Evolutionary conservation across 1,284 basidiomycete species (phyloP), one percentile per base, ranked within the genome.

Genomic region (Hymenochaete sp.): DNA sequence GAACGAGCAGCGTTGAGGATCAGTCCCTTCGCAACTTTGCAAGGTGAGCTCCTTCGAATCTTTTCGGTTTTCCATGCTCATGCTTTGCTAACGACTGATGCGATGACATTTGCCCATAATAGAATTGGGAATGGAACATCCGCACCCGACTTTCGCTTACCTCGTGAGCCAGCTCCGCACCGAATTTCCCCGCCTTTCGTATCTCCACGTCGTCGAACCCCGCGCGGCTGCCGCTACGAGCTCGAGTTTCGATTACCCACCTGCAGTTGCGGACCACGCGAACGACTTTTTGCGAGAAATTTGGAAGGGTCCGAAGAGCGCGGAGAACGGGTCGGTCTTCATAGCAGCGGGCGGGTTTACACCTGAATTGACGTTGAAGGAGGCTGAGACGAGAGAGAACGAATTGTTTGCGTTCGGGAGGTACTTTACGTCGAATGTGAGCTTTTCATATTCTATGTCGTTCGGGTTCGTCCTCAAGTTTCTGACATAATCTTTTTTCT

Each of bases 191-290:
- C 55, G 67, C 19, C 59, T 82, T 6, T 75, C 75, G 0, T 82
- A 79, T 55, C 51, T 82, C 16, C 75, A 77, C 57, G 59, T 66
- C 28, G 60, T 71, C 31, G 69, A 73, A 53, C 60, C 64, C 1
- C 55, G 63, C n/a, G 56, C 62, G 0, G 49, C 52, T 32, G 56
- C 52, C 19, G 48, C 6, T 4, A 3, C 9, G 9, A 51, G 0
- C 24, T 24, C 47, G n/a, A 42, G 33, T 13, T 13, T 5, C 4
- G 53, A 57, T 18, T 22, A 41, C 18, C 48, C 40, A n/a, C 38
- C 27, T 21, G 25, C 33, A 19, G 35, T 53, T 21, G 42, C 42
- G 2, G 52, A 54, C 13, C 57, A 65, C 45, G 65, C 62, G 3
- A 70, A 67, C 49, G 59, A 67, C 44, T 60, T 62, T 47, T 52